Evolutionary conservation across 371 early-diverging fungal species (phyloP).

Genomic region (Entomophthora muscae): DNA sequence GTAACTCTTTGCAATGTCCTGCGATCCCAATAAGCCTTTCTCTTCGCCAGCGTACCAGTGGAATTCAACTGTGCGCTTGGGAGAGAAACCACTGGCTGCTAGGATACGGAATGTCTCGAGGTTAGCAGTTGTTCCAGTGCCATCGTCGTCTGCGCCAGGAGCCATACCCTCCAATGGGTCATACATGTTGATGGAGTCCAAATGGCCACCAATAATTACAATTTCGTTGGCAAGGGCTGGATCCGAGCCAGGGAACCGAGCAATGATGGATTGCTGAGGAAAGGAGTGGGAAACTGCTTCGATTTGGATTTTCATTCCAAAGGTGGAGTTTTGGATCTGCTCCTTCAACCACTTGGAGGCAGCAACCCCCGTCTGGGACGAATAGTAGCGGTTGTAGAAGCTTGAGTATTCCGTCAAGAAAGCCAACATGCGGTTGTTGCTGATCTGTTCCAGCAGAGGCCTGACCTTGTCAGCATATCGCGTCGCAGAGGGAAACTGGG

Average conservation of each 20-base stretch:
- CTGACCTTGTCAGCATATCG: too few species aligned
- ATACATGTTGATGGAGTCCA: slow-evolving; percentile 76
- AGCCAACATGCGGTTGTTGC: slow-evolving; percentile 29
- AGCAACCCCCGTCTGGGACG: slow-evolving; percentile 42
- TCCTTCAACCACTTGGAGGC: slow-evolving; percentile 60
- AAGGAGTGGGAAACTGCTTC: slow-evolving; percentile 50
- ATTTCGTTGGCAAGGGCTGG: slow-evolving; percentile 29
- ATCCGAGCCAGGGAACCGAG: slow-evolving; percentile 45
- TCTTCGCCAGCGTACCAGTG: slow-evolving; percentile 91
- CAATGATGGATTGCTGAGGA: slow-evolving; percentile 39
- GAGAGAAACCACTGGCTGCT: slow-evolving; percentile 45
- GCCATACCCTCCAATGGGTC: slow-evolving; percentile 61
- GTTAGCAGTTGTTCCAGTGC: slow-evolving; percentile 72
- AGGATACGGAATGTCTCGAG: slow-evolving; percentile 69
- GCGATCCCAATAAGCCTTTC: slow-evolving; percentile 77
- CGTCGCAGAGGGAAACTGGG: too few species aligned
- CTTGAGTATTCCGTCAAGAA: slow-evolving; percentile 49
- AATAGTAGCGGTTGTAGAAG: slow-evolving; percentile 83
- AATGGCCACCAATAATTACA: slow-evolving; percentile 77
- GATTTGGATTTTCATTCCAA: slow-evolving; percentile 30
- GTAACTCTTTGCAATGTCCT: slow-evolving; percentile 60
- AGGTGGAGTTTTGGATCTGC: slow-evolving; percentile 30
- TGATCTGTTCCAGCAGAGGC: too few species aligned
- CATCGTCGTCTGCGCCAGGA: slow-evolving; percentile 79
- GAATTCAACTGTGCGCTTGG: slow-evolving; percentile 75